These are phyloP conservation scores for Leishmania amazonensis DNA, from an alignment of 208 protist genomes.

Conservation along the genomic window DNA sequence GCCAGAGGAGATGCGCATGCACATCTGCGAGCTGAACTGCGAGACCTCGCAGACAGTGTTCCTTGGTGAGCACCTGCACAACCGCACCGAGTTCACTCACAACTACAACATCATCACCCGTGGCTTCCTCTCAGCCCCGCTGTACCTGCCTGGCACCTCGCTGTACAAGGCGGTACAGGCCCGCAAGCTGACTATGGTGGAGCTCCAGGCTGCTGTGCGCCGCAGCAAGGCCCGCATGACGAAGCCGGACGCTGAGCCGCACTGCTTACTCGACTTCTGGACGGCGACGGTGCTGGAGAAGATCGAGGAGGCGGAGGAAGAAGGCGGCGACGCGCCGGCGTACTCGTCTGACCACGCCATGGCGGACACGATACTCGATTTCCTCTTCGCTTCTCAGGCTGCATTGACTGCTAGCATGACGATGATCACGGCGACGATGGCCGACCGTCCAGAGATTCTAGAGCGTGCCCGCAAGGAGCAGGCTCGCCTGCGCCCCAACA, in stretches of 20 bases:
- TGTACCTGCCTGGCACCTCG: conserved; percentile 92
- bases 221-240: conserved; percentile 79
- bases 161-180: conserved; percentile 91
- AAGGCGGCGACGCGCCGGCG: conserved; percentile 63
- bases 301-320: conserved; percentile 71
- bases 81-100: conserved; percentile 83
- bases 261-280: conserved; percentile 94
- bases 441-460: conserved; percentile 89
- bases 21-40: conserved; percentile 93
- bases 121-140: conserved; percentile 90
- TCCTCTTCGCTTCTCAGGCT: conserved; percentile 94
- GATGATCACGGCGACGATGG: conserved; percentile 88
- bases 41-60: conserved; percentile 94
- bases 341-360: conserved; percentile 87
- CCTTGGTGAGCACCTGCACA: conserved; percentile 90
- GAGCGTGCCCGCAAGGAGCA: conserved; percentile 90
- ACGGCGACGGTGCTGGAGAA: conserved; percentile 73
- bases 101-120: conserved; percentile 95
- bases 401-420: conserved; percentile 86
- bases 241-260: conserved; percentile 71
- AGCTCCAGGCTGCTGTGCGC: conserved; percentile 78
- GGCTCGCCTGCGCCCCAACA: conserved; percentile 64
- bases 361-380: conserved; percentile 92
- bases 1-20: conserved; percentile 78
- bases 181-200: conserved; percentile 83